Conservation (phyloP, 2,329 filamentous ascomycete species). For the Ustilaginoidea virens region DNA sequence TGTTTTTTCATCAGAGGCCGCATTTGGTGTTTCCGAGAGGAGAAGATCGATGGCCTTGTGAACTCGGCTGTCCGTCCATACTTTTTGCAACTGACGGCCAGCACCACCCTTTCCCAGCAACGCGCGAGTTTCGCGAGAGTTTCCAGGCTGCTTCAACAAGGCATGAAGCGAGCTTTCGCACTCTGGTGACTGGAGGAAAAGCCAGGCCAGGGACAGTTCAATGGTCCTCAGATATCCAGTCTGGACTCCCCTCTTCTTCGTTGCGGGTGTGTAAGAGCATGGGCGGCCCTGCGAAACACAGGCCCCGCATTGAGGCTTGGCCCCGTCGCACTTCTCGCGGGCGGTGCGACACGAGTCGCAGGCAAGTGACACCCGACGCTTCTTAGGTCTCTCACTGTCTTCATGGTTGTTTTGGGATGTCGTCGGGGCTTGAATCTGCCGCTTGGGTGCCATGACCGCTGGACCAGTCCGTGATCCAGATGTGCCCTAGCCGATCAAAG, state of each 20-base stretch:
- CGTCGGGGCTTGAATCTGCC: constrained; percentile 10
- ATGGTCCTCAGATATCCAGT: constrained; percentile 67
- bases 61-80: constrained; percentile 47
- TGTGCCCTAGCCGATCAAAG: too few species aligned
- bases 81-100: constrained; percentile 41
- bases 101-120: constrained; percentile 36
- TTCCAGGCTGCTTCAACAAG: constrained; percentile 31
- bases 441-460: constrained; percentile 24
- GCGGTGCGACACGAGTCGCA: constrained; percentile 54
- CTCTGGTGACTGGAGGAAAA: constrained; percentile 46
- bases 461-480: too few species aligned
- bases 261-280: constrained; percentile 58
- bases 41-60: constrained; percentile 47
- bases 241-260: constrained; percentile 63
- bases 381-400: constrained; percentile 23
- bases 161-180: constrained; percentile 41
- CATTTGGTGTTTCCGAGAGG: constrained; percentile 29
- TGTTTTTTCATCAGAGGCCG: constrained; percentile 18
- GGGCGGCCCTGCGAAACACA: constrained; percentile 46
- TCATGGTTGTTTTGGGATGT: neutral
- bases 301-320: constrained; percentile 49
- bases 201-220: constrained; percentile 51
- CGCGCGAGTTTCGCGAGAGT: constrained; percentile 23
- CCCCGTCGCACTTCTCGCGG: constrained; percentile 59
- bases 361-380: constrained; percentile 50